These are phyloP conservation scores for Calocybe gambosa DNA, from an alignment of 1,284 basidiomycete genomes.

Conservation along the genomic window DNA sequence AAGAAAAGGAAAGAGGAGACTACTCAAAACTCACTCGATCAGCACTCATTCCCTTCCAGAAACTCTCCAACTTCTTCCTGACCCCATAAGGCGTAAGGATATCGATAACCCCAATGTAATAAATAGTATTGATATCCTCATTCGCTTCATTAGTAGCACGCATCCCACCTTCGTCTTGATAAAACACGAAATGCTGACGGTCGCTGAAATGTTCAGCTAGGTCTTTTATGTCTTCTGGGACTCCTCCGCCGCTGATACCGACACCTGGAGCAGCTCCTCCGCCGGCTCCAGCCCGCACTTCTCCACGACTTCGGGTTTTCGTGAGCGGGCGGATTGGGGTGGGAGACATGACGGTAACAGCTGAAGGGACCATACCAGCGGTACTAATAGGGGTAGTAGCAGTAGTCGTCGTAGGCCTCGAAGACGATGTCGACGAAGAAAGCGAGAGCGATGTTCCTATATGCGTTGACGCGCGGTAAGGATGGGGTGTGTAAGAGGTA, in stretches of 20 bases:
- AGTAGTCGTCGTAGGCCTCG: background rate
- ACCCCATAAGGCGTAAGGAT: constrained; percentile 86
- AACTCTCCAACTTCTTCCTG: constrained; percentile 81
- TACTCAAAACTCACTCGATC: constrained; percentile 62
- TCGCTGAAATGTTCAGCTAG: constrained; percentile 46
- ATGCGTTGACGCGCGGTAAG: background rate
- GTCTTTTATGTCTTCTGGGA: constrained; percentile 9
- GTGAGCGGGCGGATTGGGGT: background rate
- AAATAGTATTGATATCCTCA: constrained; percentile 71
- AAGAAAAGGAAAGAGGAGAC: constrained; percentile 1
- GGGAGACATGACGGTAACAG: background rate
- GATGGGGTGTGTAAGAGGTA: background rate
- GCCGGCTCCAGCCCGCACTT: background rate
- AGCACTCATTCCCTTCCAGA: constrained; percentile 87
- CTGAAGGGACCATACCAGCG: background rate
- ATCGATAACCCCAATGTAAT: constrained; percentile 94
- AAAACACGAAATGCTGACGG: constrained; percentile 85
- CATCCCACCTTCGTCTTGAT: constrained; percentile 94
- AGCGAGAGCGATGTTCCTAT: background rate
- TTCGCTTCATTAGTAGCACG: constrained; percentile 87
- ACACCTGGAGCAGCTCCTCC: background rate
- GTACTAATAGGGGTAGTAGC: background rate
- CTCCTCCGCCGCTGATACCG: constrained; percentile 6
- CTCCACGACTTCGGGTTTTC: background rate
- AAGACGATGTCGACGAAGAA: background rate